Conservation (phyloP, 176 grass and related monocot genomes). For the Thalia dealbata region DNA sequence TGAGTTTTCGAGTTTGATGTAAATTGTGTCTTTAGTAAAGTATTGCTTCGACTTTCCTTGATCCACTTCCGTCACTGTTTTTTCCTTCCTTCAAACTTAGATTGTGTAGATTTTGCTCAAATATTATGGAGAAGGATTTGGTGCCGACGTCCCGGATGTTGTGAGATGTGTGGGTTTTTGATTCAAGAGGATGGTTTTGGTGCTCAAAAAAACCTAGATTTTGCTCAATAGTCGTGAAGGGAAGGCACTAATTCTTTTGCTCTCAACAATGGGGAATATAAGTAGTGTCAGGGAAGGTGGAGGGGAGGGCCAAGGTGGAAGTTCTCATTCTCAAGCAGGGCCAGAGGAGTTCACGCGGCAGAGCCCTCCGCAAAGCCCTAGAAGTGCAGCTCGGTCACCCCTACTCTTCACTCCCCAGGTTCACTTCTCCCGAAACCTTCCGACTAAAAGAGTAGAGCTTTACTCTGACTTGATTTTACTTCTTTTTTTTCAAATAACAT, state of each 20-base stretch:
- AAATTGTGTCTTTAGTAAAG: background rate
- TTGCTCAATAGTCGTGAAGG: background rate
- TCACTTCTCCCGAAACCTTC: background rate
- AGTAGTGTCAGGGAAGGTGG: conserved; percentile 13
- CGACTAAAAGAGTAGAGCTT: background rate
- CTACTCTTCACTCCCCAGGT: conserved; percentile 26
- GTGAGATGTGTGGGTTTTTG: background rate
- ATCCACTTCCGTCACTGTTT: background rate
- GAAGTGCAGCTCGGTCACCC: conserved; percentile 2
- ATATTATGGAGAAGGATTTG: background rate
- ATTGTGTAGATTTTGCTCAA: background rate
- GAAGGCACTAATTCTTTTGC: background rate
- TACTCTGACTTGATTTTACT: no score
- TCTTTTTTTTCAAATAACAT: no score
- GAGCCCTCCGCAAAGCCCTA: conserved; percentile 19
- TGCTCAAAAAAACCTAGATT: background rate
- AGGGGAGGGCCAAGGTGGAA: background rate
- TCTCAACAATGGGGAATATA: conserved; percentile 15
- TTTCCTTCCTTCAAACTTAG: background rate
- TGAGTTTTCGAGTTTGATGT: background rate
- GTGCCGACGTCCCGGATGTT: background rate
- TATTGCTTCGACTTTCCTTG: background rate
- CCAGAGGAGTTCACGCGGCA: conserved; percentile 19
- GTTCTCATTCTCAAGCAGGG: background rate
- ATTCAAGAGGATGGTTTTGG: background rate